Evolutionary conservation across 1,139 yeast species (phyloP).

Genomic region (Geotrichum histeridarum): DNA sequence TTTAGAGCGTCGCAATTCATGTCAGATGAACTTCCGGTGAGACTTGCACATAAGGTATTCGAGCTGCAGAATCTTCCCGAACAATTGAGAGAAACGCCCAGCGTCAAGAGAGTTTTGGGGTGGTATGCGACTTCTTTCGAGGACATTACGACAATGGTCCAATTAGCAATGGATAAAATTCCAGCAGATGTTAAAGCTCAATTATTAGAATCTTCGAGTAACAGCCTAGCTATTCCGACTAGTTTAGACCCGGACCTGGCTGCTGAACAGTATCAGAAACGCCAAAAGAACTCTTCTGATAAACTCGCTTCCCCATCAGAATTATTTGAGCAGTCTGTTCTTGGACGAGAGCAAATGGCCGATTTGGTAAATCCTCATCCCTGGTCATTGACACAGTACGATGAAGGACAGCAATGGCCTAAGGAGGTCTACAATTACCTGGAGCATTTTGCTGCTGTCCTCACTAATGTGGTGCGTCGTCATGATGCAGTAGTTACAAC

Average conservation of each 20-base stretch:
- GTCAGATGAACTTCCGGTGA: slow-evolving; percentile 79
- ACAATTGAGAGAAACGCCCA: slow-evolving; percentile 66
- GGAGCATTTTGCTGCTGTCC: slow-evolving; percentile 56
- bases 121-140: slow-evolving; percentile 93
- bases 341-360: slow-evolving; percentile 18
- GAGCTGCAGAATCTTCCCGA: slow-evolving; percentile 78
- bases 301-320: slow-evolving; percentile 15
- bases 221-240: slow-evolving; percentile 11
- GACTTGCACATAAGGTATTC: slow-evolving; percentile 80
- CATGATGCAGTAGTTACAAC: slow-evolving; percentile 94
- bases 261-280: slow-evolving; percentile 13
- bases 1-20: slow-evolving; percentile 82
- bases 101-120: slow-evolving; percentile 68
- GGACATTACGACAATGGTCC: slow-evolving; percentile 54
- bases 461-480: slow-evolving; percentile 67
- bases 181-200: slow-evolving; percentile 13
- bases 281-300: slow-evolving; percentile 19
- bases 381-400: slow-evolving; percentile 41
- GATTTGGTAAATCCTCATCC: slow-evolving; percentile 50
- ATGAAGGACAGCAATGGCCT: slow-evolving; percentile 54
- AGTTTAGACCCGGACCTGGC: slow-evolving; percentile 15
- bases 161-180: slow-evolving; percentile 11
- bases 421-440: slow-evolving; percentile 71
- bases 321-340: slow-evolving; percentile 1
- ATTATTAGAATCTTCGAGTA: slow-evolving; percentile 17